Base-by-base conservation (phyloP, 148 eudicot genomes). In the Camellia lanceoleosa region DNA sequence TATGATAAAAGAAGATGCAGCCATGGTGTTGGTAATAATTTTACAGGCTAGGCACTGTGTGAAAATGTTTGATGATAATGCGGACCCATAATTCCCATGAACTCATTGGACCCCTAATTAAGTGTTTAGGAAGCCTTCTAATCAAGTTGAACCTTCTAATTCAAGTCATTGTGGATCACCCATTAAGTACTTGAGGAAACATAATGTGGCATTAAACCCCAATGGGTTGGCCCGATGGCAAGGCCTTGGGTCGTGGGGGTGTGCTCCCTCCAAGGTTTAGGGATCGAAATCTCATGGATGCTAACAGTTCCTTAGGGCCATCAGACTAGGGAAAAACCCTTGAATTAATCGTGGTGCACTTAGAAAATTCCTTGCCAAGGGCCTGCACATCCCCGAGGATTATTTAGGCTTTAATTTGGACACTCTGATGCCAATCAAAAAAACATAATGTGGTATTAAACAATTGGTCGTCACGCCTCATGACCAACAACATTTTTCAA, bases 51-150 rank as follows among this genome's bases (percentile, higher is more conserved):
- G 52, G 49, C 65, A 23, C 14, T 7, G 15, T 58, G 16, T 18
- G 67, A 58, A 41, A 75, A 58, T 60, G 38, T 13, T 56, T 56
- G 64, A 58, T 30, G n/a, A 16, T 38, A 7, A n/a, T 42, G 51
- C 71, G 7, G 54, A 41, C 16, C 7, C 30, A 18, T 74, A 15
- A 18, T 14, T 58, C 47, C 62, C 51, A 74, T 74, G 49, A 43
- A 75, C 55, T 44, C 13, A 10, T 10, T 38, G 44, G 65, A 51
- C 67, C 66, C 78, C 78, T 56, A 42, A 59, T 59, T 74, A 41
- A 41, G 64, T 74, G 66, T n/a, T 38, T 16, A 42, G 10, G 10
- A 56, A 23, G 63, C 49, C 49, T 55, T 74, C 47, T 74, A 46
- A 58, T 65, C 51, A 44, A 18, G 73, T 18, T 44, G 30, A 69